Percentiles rank a stretch among this genome's conserved stretches.
Conservation (phyloP, 306 rosid genomes). For the Styphnolobium japonicum region DNA sequence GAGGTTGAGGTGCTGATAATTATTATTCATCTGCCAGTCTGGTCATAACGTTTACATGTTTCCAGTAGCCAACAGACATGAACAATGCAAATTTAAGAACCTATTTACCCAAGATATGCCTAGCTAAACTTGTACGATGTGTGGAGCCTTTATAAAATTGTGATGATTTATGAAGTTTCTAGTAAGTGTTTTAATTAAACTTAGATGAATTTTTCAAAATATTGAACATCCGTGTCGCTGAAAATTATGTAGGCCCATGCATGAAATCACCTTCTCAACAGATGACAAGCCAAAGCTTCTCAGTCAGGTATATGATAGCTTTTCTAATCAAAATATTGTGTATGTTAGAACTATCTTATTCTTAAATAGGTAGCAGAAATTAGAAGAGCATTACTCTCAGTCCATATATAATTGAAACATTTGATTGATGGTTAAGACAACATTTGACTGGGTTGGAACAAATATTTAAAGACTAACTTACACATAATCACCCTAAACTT, state of each 20-base stretch:
- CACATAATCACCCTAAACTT: background rate
- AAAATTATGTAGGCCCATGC: conserved; percentile 85
- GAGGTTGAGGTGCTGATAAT: conserved; percentile 18
- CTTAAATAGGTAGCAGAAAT: background rate
- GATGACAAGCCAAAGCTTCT: conserved; percentile 98
- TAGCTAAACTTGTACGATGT: conserved; percentile 9
- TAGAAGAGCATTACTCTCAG: background rate
- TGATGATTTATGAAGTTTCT: conserved; percentile 20
- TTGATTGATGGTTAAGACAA: conserved; percentile 8
- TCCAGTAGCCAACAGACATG: background rate
- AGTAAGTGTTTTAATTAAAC: conserved; percentile 4
- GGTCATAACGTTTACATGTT: background rate
- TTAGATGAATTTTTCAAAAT: conserved; percentile 3
- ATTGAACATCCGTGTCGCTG: conserved; percentile 26
- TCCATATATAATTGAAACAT: background rate
- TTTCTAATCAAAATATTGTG: background rate
- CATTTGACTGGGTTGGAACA: conserved; percentile 12
- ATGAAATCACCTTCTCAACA: conserved; percentile 93
- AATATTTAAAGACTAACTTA: background rate
- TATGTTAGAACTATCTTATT: background rate
- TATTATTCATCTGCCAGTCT: background rate
- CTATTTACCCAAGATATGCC: conserved; percentile 17
- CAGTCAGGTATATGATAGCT: conserved; percentile 72
- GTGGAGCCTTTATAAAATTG: background rate
- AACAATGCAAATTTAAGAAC: conserved; percentile 13